phyloP scores from a whole-genome alignment of 1,139 yeast genomes.

The Diutina ranongensis region DNA sequence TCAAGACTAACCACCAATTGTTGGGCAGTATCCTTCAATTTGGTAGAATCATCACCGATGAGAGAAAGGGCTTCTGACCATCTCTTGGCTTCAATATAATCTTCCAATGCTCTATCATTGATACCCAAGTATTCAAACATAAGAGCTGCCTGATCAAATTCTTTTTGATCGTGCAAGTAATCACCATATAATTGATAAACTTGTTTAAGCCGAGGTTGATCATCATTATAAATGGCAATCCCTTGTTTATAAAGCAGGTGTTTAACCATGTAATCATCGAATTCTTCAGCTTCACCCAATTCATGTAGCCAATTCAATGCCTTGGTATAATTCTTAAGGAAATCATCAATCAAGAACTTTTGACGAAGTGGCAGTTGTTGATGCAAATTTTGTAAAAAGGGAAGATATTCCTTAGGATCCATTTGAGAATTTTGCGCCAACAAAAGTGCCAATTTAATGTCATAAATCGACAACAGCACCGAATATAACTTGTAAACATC shows the following conservation, averaged over 20 bases:
- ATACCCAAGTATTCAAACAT: conserved; percentile 61
- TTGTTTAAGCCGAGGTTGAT: conserved; percentile 36
- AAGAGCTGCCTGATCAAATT: conserved; percentile 64
- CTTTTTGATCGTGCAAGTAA: conserved; percentile 39
- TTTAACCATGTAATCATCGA: conserved; percentile 56
- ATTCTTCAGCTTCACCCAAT: conserved; percentile 38
- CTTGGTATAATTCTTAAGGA: conserved; percentile 51
- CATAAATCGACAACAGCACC: conserved; percentile 73
- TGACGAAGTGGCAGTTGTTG: conserved; percentile 55
- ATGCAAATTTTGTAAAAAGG: conserved; percentile 76
- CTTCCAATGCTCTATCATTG: conserved; percentile 49
- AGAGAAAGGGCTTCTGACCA: conserved; percentile 76
- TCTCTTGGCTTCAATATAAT: conserved; percentile 55
- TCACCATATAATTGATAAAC: conserved; percentile 56
- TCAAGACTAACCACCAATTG: conserved; percentile 37
- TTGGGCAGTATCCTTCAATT: conserved; percentile 25
- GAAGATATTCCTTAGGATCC: conserved; percentile 95
- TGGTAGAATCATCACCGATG: not conserved
- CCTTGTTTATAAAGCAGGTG: conserved; percentile 71
- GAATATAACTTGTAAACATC: conserved; percentile 79
- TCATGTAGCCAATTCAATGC: conserved; percentile 61
- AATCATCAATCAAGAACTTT: conserved; percentile 69
- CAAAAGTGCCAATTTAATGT: conserved; percentile 65
- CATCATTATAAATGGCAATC: conserved; percentile 48
- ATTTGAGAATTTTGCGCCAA: conserved; percentile 95